Conservation (phyloP, 768 basidiomycete genomes). For the Stropharia rugosoannulata region DNA sequence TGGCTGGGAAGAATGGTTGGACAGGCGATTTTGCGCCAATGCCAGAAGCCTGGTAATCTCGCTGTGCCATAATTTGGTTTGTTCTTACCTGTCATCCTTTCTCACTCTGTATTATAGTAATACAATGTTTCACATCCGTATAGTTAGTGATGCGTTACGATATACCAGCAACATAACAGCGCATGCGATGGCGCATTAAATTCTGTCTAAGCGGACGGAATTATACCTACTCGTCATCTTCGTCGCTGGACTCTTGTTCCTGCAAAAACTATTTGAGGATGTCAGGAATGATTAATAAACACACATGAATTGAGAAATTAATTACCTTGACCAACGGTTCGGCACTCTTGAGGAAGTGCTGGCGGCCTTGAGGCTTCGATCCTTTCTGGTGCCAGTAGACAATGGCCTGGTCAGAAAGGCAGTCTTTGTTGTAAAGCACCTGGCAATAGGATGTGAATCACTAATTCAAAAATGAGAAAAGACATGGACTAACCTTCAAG, state of each 20-base stretch:
- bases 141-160: conserved; percentile 9
- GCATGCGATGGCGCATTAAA: conserved; percentile 5
- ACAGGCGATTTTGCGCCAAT: conserved; percentile 70
- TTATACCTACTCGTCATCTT: conserved; percentile 51
- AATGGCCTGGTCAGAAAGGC: conserved; percentile 93
- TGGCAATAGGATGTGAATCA: conserved; percentile 22
- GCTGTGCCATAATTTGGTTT: background rate
- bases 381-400: conserved; percentile 99
- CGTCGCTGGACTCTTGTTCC: conserved; percentile 82
- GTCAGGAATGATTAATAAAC: conserved; percentile 6
- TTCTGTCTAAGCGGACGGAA: conserved; percentile 5
- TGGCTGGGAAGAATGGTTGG: conserved; percentile 73
- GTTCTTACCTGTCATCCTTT: conserved; percentile 6
- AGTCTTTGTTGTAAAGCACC: conserved; percentile 96
- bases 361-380: conserved; percentile 91
- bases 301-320: conserved; percentile 4
- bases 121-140: conserved; percentile 1
- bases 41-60: conserved; percentile 80
- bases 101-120: background rate
- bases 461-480: background rate
- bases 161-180: conserved; percentile 14
- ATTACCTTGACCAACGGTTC: conserved; percentile 86
- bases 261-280: conserved; percentile 71
- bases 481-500: conserved; percentile 62
- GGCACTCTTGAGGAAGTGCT: conserved; percentile 90